Evolutionary conservation across 768 basidiomycete genomes (phyloP).

Genomic region (Phylloporus arenicola): DNA sequence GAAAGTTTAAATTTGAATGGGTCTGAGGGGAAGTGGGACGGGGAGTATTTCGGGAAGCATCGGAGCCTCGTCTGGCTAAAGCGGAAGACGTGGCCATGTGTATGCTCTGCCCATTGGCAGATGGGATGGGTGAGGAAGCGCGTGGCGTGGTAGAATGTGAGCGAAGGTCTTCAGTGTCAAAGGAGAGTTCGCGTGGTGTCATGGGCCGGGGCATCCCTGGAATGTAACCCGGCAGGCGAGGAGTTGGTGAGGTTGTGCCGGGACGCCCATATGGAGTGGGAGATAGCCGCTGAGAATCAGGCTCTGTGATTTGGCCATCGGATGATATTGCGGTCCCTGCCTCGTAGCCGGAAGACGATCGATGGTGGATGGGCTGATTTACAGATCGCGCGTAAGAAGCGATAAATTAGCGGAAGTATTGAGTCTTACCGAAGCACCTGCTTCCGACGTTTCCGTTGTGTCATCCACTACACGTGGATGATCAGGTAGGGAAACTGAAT

Average conservation of each 20-base stretch:
- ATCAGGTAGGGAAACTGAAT: conserved; percentile 39
- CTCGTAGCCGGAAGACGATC: conserved; percentile 43
- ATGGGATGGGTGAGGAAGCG: conserved; percentile 59
- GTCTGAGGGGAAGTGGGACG: conserved; percentile 45
- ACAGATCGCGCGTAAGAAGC: conserved; percentile 16
- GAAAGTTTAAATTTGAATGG: conserved; percentile 37
- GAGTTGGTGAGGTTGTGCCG: conserved; percentile 44
- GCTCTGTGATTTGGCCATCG: conserved; percentile 48
- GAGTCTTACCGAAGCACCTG: conserved; percentile 23
- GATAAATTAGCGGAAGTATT: conserved; percentile 3
- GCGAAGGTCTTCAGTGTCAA: conserved; percentile 67
- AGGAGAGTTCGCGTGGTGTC: conserved; percentile 70
- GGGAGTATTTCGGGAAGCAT: conserved; percentile 45
- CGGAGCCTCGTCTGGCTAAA: conserved; percentile 51
- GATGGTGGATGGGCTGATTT: conserved; percentile 26
- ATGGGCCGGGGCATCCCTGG: conserved; percentile 89
- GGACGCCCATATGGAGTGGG: conserved; percentile 54
- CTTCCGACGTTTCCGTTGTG: conserved; percentile 14
- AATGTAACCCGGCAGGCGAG: conserved; percentile 73
- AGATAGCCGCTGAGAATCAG: conserved; percentile 50
- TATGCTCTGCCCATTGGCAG: conserved; percentile 31
- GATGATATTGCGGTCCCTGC: conserved; percentile 68
- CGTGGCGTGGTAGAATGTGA: conserved; percentile 71
- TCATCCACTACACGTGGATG: conserved; percentile 18
- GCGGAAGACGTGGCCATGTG: conserved; percentile 33